Evolutionary conservation across 257 asterid genomes (phyloP).

Genomic region (Voacanga thouarsii): DNA sequence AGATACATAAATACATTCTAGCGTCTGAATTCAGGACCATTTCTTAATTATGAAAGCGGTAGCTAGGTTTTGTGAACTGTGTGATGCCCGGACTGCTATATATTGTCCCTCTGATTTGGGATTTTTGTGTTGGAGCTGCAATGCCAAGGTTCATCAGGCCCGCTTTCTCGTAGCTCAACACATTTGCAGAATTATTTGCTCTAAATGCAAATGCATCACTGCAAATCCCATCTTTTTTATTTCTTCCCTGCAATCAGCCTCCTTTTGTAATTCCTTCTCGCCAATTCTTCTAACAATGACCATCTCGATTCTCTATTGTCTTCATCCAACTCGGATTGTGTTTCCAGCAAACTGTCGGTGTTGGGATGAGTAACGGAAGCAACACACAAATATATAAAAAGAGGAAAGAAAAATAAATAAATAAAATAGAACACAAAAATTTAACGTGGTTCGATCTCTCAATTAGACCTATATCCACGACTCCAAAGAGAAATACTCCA

Average conservation of each 20-base stretch:
- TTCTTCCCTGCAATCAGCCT: not conserved
- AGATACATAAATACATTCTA: no score
- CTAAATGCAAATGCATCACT: conserved; percentile 23
- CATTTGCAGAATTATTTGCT: conserved; percentile 39
- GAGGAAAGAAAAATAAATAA: no score
- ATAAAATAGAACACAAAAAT: no score
- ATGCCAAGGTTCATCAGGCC: conserved; percentile 48
- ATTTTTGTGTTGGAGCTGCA: conserved; percentile 53
- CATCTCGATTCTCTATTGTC: conserved; percentile 23
- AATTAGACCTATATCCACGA: no score
- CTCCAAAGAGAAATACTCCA: no score
- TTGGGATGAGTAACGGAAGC: no score
- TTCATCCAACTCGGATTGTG: conserved; percentile 35
- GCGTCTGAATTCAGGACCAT: not conserved
- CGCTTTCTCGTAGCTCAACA: conserved; percentile 73
- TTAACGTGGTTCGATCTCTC: no score
- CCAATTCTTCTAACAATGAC: conserved; percentile 13
- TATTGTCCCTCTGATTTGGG: conserved; percentile 62
- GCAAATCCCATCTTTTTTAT: conserved; percentile 15
- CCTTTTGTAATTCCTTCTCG: conserved; percentile 30
- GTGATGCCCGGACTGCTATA: conserved; percentile 37
- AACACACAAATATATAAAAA: no score
- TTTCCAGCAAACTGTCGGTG: conserved; percentile 36
- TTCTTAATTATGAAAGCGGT: conserved; percentile 10
- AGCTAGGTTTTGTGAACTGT: conserved; percentile 42